Base-by-base conservation (phyloP, 2,329 filamentous ascomycete genomes). In the Scedosporium apiospermum region DNA sequence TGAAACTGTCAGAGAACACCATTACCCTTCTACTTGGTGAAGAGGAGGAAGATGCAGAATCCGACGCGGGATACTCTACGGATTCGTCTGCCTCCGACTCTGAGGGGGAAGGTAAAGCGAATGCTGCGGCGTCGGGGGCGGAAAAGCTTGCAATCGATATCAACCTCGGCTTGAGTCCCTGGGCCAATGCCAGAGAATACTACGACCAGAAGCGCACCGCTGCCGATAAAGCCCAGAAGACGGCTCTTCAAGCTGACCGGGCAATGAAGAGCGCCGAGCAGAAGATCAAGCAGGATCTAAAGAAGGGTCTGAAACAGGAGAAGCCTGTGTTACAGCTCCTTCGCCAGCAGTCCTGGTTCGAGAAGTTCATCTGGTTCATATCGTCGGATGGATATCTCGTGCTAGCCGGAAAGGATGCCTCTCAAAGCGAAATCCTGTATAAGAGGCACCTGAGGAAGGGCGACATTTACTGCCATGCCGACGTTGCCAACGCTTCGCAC, bases 281-380 rank as follows among this genome's bases (percentile, higher is more conserved):
- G 5, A 64, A 65, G 27, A 62, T 65, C 21, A 64, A 63, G 60
- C 63, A 63, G 18, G 64, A 65, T 57, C 61, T 67, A 23, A 63
- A 64, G 75, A 93, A 92, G 69, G 88, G 87, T 0, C 75, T 98
- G 63, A 96, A 96, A 76, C 89, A 95, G 71, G 95, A 98, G 75
- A 97, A 96, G 73, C 88, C 91, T 21, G 79, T 96, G 1, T 77
- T 98, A 9, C 87, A 93, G 57, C 91, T 89, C 0, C 88, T 96
- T 7, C 85, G 95, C 63, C 89, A 87, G 69, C 88, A 88, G 67
- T 84, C 93, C 69, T 99, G 95, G 95, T 99, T 97, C 68, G 95
- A 99, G 70, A 99, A 99, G 74, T 99, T 96, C 69, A 80, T 87
- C 30, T 98, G 91, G 82, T 99, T 99, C 76, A 84, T 98, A 68